These are phyloP conservation scores for Lichtheimia hyalospora DNA, from an alignment of 371 early-diverging fungal species.

Conservation along the genomic window DNA sequence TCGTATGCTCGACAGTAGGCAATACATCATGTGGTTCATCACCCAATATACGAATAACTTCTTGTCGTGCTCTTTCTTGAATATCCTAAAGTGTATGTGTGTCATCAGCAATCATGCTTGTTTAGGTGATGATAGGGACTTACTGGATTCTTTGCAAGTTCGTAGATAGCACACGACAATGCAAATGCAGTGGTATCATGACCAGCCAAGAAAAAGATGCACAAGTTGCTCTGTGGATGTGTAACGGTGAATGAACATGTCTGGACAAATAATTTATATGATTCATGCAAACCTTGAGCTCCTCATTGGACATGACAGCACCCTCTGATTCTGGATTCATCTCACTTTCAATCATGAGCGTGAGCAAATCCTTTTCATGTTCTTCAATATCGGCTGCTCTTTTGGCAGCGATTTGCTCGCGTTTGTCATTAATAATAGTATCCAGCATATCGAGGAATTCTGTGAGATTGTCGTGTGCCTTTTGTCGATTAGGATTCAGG, in stretches of 20 bases:
- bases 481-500: constrained; percentile 30
- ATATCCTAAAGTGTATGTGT: constrained; percentile 19
- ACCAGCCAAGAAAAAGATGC: constrained; percentile 28
- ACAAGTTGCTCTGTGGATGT: constrained; percentile 37
- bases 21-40: constrained; percentile 32
- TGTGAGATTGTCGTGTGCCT: constrained; percentile 28
- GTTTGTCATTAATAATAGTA: constrained; percentile 32
- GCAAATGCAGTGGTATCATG: constrained; percentile 17
- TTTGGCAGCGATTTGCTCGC: constrained; percentile 15
- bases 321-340: constrained; percentile 14
- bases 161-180: constrained; percentile 17
- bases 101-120: neutral
- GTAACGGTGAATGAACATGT: constrained; percentile 16
- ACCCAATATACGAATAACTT: constrained; percentile 46
- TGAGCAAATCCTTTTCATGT: constrained; percentile 40
- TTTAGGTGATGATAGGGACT: constrained; percentile 15
- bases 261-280: no score
- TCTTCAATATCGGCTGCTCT: constrained; percentile 24
- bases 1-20: constrained; percentile 41
- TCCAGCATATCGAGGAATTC: constrained; percentile 37
- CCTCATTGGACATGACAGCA: constrained; percentile 15
- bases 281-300: constrained; percentile 12
- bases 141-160: constrained; percentile 19
- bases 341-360: constrained; percentile 43
- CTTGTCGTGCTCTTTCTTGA: constrained; percentile 44